Conservation (phyloP, 2,329 filamentous ascomycete species). For the Ascochyta koolunga region DNA sequence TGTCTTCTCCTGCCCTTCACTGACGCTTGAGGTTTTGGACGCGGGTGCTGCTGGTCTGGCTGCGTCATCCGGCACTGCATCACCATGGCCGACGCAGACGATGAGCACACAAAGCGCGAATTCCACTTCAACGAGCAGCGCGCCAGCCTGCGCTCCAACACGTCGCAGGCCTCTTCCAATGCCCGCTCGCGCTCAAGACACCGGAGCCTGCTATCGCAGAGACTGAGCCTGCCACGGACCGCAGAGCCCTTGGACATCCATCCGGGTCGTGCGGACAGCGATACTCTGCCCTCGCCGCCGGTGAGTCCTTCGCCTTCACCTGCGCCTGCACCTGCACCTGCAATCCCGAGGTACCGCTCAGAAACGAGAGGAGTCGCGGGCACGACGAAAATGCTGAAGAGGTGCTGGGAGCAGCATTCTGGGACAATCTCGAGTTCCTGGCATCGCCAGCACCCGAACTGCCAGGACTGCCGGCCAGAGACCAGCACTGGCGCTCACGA, state of each 20-base stretch:
- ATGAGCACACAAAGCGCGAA: conserved; percentile 34
- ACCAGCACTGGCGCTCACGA: conserved; percentile 1
- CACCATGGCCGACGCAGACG: conserved; percentile 35
- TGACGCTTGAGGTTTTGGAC: not conserved
- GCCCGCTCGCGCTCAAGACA: conserved; percentile 21
- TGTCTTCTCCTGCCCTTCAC: not conserved
- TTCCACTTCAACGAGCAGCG: conserved; percentile 45
- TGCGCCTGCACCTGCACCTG: conserved; percentile 16
- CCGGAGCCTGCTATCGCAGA: conserved; percentile 11
- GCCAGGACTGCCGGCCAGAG: not conserved
- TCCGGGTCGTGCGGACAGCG: conserved; percentile 21
- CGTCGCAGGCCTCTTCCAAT: conserved; percentile 22
- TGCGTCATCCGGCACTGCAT: conserved; percentile 2
- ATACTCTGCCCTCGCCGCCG: conserved; percentile 5
- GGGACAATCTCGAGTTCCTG: conserved; percentile 31
- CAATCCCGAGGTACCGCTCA: conserved; percentile 7
- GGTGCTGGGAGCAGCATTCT: conserved; percentile 19
- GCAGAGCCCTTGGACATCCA: conserved; percentile 5
- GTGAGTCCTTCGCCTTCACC: conserved; percentile 21
- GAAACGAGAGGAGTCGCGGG: not conserved
- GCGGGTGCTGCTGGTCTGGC: not conserved
- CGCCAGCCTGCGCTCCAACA: conserved; percentile 32
- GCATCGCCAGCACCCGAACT: conserved; percentile 27
- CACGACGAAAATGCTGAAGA: conserved; percentile 18
- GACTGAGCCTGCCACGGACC: conserved; percentile 5